These are phyloP conservation scores for Hypoxylon sp. DNA, from an alignment of 2,329 filamentous ascomycete genomes.

Conservation along the genomic window DNA sequence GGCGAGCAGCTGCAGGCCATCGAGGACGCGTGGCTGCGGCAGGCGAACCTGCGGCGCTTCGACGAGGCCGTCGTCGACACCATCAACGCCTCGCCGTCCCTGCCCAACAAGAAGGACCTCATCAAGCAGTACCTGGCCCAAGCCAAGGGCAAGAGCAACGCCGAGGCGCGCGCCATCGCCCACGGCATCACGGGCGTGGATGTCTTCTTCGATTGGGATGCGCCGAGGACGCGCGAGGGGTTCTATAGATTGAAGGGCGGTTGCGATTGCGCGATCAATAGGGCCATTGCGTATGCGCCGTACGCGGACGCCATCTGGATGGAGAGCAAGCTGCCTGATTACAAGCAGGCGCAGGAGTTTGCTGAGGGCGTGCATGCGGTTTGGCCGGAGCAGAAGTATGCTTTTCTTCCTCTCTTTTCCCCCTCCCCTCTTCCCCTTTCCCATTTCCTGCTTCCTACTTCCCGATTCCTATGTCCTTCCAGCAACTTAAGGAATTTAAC, in stretches of 20 bases:
- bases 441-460: not conserved
- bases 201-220: slow-evolving; percentile 94
- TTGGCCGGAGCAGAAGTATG: slow-evolving; percentile 96
- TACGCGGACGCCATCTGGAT: slow-evolving; percentile 99
- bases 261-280: slow-evolving; percentile 90
- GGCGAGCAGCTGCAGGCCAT: slow-evolving; percentile 88
- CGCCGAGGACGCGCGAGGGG: slow-evolving; percentile 92
- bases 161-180: slow-evolving; percentile 84
- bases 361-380: slow-evolving; percentile 93
- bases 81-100: slow-evolving; percentile 75
- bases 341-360: slow-evolving; percentile 90
- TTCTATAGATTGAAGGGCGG: slow-evolving; percentile 95
- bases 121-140: slow-evolving; percentile 76
- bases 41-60: slow-evolving; percentile 89
- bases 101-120: slow-evolving; percentile 77
- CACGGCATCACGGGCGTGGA: slow-evolving; percentile 82
- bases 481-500: not conserved
- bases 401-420: slow-evolving; percentile 42
- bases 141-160: slow-evolving; percentile 86
- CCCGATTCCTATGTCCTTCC: too few relatives aligned
- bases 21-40: slow-evolving; percentile 87
- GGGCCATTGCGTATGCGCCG: slow-evolving; percentile 90
- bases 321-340: slow-evolving; percentile 98
- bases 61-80: slow-evolving; percentile 88
- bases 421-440: slow-evolving; percentile 3